These are phyloP conservation scores for Jamesozyma spencerorum DNA, from an alignment of 805 yeast species.

Conservation along the genomic window DNA sequence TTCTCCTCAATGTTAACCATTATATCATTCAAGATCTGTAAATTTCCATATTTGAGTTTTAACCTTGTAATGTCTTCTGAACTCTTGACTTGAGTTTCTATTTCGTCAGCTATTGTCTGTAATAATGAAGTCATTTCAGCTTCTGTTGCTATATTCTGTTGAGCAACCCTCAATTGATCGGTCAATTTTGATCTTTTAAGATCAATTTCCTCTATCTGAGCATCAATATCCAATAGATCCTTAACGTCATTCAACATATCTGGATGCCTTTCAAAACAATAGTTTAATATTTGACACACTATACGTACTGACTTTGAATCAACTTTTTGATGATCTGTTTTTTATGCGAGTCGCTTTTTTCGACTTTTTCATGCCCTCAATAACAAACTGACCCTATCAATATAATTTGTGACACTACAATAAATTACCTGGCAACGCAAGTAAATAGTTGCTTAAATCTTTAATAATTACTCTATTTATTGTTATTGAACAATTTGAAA, in stretches of 20 bases:
- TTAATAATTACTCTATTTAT: no score
- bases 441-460: no score
- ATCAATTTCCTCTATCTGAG: constrained; percentile 20
- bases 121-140: constrained; percentile 2
- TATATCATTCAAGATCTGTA: constrained; percentile 12
- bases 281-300: no score
- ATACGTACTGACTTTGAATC: no score
- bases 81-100: constrained; percentile 8
- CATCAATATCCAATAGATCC: constrained; percentile 22
- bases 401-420: no score
- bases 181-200: constrained; percentile 18
- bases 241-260: constrained; percentile 16
- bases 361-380: no score
- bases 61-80: constrained; percentile 10
- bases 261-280: no score
- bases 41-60: constrained; percentile 20
- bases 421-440: no score
- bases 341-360: no score
- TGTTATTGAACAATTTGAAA: no score
- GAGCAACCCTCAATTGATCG: constrained; percentile 9
- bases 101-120: constrained; percentile 16
- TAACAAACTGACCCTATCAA: no score
- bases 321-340: no score
- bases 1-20: constrained; percentile 9
- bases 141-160: constrained; percentile 5